Percentiles rank a stretch among this genome's conserved stretches.
Conservation (phyloP, 2,329 filamentous ascomycete genomes). For the Sphaerulina musiva region DNA sequence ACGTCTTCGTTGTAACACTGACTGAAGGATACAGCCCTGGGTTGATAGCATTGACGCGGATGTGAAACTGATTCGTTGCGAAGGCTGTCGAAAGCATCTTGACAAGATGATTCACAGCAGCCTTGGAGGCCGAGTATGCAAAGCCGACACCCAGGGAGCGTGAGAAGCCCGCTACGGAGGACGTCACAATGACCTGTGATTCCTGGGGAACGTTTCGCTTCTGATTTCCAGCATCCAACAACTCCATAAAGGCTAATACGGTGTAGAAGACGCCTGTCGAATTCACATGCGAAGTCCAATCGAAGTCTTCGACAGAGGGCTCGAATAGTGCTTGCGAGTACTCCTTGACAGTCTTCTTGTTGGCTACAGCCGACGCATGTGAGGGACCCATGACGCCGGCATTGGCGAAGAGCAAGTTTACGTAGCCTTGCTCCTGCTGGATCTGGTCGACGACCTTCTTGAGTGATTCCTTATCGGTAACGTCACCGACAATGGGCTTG, state of each 20-base stretch:
- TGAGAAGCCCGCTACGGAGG: slow-evolving; percentile 43
- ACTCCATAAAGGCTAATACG: slow-evolving; percentile 36
- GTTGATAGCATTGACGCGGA: slow-evolving; percentile 46
- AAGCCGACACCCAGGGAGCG: slow-evolving; percentile 33
- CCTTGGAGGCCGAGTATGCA: slow-evolving; percentile 45
- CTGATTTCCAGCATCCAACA: slow-evolving; percentile 40
- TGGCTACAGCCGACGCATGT: slow-evolving; percentile 11
- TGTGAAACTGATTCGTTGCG: slow-evolving; percentile 36
- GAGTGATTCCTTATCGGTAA: slow-evolving; percentile 40
- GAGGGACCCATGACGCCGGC: slow-evolving; percentile 27
- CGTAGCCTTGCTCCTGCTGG: slow-evolving; percentile 33
- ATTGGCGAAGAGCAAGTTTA: slow-evolving; percentile 36
- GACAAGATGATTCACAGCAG: slow-evolving; percentile 43
- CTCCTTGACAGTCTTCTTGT: slow-evolving; percentile 19
- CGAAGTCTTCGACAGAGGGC: slow-evolving; percentile 31
- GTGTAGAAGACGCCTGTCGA: slow-evolving; percentile 37
- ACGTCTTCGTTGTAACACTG: not conserved
- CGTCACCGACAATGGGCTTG: slow-evolving; percentile 41
- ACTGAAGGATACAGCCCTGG: slow-evolving; percentile 33
- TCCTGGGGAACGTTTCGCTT: slow-evolving; percentile 33
- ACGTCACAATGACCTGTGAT: slow-evolving; percentile 44
- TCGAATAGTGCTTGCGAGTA: slow-evolving; percentile 21
- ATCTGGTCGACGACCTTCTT: slow-evolving; percentile 37
- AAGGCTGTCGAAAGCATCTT: slow-evolving; percentile 44
- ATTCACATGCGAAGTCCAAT: slow-evolving; percentile 35